These are phyloP conservation scores for Xylaria sp. DNA, from an alignment of 2,329 filamentous ascomycete species.

Conservation along the genomic window DNA sequence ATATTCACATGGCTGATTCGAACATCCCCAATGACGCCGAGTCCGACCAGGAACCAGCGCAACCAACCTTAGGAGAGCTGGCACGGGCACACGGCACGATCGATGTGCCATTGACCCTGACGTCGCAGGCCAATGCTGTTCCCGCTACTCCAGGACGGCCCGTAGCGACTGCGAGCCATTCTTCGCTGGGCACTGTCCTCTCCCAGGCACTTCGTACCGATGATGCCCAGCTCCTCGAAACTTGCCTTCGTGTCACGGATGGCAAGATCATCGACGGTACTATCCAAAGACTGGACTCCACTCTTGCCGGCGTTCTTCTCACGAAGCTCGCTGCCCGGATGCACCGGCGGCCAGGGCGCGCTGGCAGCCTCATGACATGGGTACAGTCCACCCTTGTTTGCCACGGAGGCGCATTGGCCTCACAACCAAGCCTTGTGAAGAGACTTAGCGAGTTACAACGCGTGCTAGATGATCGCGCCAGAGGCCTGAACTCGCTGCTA, in stretches of 20 bases:
- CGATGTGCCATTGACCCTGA: constrained; percentile 63
- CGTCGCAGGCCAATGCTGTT: constrained; percentile 36
- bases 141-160: constrained; percentile 41
- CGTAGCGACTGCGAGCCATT: constrained; percentile 60
- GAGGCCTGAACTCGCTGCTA: constrained; percentile 74
- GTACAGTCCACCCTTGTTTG: constrained; percentile 91
- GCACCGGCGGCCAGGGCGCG: constrained; percentile 79
- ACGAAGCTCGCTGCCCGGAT: constrained; percentile 81
- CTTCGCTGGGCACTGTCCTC: constrained; percentile 87
- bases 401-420: constrained; percentile 85
- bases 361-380: constrained; percentile 88
- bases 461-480: constrained; percentile 80
- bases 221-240: constrained; percentile 83
- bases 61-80: constrained; percentile 81
- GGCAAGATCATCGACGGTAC: constrained; percentile 74
- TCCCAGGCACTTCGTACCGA: constrained; percentile 90
- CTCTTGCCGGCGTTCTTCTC: constrained; percentile 72
- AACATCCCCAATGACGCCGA: constrained; percentile 32
- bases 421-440: constrained; percentile 75
- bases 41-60: constrained; percentile 45
- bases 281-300: constrained; percentile 82
- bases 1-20: constrained; percentile 30
- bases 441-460: constrained; percentile 74
- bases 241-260: constrained; percentile 79
- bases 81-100: constrained; percentile 69